Percentiles rank a stretch among this genome's conserved stretches.
These are phyloP conservation scores for Batkoa obscura DNA, from an alignment of 371 early-diverging fungal genomes.

Conservation along the genomic window DNA sequence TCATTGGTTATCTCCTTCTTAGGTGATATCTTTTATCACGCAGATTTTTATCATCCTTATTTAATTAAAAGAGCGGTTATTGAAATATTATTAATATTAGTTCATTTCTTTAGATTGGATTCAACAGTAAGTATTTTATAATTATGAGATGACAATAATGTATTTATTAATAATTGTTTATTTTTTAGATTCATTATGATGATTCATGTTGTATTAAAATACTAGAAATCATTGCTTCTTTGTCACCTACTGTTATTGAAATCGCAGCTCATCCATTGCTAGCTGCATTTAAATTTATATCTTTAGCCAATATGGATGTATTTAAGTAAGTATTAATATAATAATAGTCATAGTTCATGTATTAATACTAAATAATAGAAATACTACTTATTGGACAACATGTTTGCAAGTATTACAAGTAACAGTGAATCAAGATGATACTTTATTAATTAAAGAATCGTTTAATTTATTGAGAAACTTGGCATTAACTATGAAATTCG, in stretches of 20 bases:
- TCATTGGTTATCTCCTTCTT: slow-evolving; percentile 3
- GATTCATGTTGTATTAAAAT: neutral
- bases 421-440: neutral
- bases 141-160: too few species aligned
- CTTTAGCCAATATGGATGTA: neutral
- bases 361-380: neutral
- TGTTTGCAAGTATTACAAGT: neutral
- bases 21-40: slow-evolving; percentile 5
- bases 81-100: neutral
- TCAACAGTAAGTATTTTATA: too few species aligned
- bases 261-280: neutral
- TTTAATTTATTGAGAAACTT: neutral
- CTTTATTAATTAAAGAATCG: neutral
- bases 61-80: neutral
- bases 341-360: too few species aligned
- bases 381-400: neutral
- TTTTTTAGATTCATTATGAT: too few species aligned
- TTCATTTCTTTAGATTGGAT: neutral
- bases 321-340: too few species aligned
- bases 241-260: slow-evolving; percentile 3
- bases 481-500: neutral
- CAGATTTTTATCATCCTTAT: slow-evolving; percentile 5
- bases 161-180: too few species aligned
- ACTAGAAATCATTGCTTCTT: neutral
- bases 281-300: slow-evolving; percentile 1